Evolutionary conservation across 2,329 filamentous ascomycete genomes (phyloP).

Genomic region (Cercospora sesami): DNA sequence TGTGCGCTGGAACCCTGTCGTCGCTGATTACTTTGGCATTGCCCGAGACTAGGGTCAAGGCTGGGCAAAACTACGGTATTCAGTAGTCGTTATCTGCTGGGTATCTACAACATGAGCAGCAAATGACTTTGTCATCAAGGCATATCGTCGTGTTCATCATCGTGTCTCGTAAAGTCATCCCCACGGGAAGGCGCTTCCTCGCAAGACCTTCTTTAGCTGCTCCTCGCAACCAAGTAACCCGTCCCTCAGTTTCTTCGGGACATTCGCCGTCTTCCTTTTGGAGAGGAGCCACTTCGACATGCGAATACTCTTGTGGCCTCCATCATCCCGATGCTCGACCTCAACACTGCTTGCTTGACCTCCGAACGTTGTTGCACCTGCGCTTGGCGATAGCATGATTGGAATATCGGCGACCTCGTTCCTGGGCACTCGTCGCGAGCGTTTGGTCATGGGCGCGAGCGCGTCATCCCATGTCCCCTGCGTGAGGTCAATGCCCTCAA

Average conservation of each 20-base stretch:
- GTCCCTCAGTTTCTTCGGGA: slow-evolving; percentile 28
- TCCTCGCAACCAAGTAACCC: slow-evolving; percentile 33
- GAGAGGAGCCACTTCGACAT: slow-evolving; percentile 30
- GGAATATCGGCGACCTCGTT: slow-evolving; percentile 33
- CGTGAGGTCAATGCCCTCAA: slow-evolving; percentile 71
- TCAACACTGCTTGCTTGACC: slow-evolving; percentile 27
- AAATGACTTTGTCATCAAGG: neutral
- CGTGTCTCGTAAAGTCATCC: slow-evolving; percentile 19
- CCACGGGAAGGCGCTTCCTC: slow-evolving; percentile 33
- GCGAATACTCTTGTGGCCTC: slow-evolving; percentile 24
- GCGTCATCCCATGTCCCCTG: slow-evolving; percentile 79
- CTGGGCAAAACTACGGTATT: slow-evolving; percentile 2
- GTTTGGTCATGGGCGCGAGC: slow-evolving; percentile 64
- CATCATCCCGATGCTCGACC: slow-evolving; percentile 12
- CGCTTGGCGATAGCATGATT: slow-evolving; percentile 38
- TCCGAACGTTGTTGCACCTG: slow-evolving; percentile 18
- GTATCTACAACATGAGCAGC: slow-evolving; percentile 3
- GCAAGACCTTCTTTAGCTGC: slow-evolving; percentile 31
- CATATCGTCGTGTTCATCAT: slow-evolving; percentile 9
- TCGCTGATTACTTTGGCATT: neutral
- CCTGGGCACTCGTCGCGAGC: neutral
- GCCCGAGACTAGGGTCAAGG: slow-evolving; percentile 4
- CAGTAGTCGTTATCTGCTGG: slow-evolving; percentile 2
- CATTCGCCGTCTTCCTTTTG: slow-evolving; percentile 17
- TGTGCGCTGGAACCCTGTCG: slow-evolving; percentile 3